Percentiles rank a stretch among this genome's conserved stretches.
Evolutionary conservation across 345 rosid species (phyloP).

Genomic region (Populus davidiana): DNA sequence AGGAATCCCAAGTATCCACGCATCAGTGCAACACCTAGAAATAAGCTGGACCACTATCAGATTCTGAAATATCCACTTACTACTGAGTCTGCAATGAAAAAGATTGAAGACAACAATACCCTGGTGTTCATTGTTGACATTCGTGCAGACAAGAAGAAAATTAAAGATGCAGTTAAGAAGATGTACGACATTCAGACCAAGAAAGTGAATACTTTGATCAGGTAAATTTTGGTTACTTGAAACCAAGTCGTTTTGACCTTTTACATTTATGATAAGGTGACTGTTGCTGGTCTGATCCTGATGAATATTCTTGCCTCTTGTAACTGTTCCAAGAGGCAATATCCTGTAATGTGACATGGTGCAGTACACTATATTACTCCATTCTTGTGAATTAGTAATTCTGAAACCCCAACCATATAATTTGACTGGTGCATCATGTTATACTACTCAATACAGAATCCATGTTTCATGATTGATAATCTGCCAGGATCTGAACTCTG

Average conservation of each 20-base stretch:
- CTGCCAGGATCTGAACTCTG: neutral
- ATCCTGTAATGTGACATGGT: too few species aligned
- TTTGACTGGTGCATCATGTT: neutral
- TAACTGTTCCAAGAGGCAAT: neutral
- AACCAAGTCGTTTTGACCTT: neutral
- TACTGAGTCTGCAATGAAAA: conserved; percentile 92
- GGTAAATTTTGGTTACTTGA: conserved; percentile 32
- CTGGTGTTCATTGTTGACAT: conserved; percentile 93
- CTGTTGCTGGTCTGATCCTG: neutral
- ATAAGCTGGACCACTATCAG: conserved; percentile 87
- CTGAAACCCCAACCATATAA: neutral
- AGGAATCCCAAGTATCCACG: conserved; percentile 77
- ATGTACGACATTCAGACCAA: conserved; percentile 92
- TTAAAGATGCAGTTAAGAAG: conserved; percentile 86
- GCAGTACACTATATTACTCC: neutral
- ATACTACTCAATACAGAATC: neutral
- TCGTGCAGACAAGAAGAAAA: conserved; percentile 88
- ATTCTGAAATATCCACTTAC: conserved; percentile 92
- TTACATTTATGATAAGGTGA: neutral
- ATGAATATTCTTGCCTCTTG: neutral
- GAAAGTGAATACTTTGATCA: conserved; percentile 93
- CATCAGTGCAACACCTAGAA: conserved; percentile 71
- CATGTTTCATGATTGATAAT: neutral
- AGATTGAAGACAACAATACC: conserved; percentile 96
- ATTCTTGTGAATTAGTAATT: neutral